These are phyloP conservation scores for Cladosporium phlei DNA, from an alignment of 2,329 filamentous ascomycete species.

Conservation along the genomic window DNA sequence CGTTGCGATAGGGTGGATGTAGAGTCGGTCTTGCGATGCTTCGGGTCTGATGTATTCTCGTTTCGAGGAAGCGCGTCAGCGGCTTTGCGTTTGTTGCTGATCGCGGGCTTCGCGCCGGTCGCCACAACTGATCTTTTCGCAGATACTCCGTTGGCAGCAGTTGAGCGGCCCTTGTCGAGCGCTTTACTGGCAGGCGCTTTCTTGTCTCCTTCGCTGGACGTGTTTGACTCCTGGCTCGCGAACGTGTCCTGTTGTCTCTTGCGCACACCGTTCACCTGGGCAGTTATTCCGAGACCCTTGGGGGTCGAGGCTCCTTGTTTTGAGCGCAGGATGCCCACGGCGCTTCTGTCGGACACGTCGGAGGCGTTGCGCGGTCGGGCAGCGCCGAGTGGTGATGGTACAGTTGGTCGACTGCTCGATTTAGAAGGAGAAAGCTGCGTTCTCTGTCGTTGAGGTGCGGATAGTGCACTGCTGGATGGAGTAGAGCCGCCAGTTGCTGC, in stretches of 20 bases:
- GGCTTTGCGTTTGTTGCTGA: constrained; percentile 30
- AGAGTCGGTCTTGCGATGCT: constrained; percentile 33
- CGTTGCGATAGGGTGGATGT: constrained; percentile 28
- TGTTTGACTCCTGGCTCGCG: constrained; percentile 23
- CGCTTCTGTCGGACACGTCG: constrained; percentile 39
- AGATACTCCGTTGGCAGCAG: constrained; percentile 30
- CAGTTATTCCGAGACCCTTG: constrained; percentile 39
- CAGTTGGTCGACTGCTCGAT: constrained; percentile 47
- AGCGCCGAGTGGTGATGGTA: constrained; percentile 58
- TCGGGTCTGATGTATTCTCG: constrained; percentile 21
- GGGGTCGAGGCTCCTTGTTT: constrained; percentile 37
- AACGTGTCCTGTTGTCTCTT: constrained; percentile 30
- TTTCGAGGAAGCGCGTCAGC: constrained; percentile 32
- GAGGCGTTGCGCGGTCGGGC: constrained; percentile 59
- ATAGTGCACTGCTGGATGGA: constrained; percentile 2
- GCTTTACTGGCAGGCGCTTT: constrained; percentile 17
- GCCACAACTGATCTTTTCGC: constrained; percentile 32
- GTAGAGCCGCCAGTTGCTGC: constrained; percentile 4
- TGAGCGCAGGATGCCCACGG: constrained; percentile 23
- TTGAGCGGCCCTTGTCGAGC: constrained; percentile 21
- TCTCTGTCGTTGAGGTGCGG: constrained; percentile 27
- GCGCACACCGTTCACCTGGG: constrained; percentile 26
- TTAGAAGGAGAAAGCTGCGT: constrained; percentile 25
- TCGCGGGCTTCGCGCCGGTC: constrained; percentile 21
- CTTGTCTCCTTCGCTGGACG: constrained; percentile 18